Evolutionary conservation across 768 basidiomycete species (phyloP).

Genomic region (Scleroderma bovista): DNA sequence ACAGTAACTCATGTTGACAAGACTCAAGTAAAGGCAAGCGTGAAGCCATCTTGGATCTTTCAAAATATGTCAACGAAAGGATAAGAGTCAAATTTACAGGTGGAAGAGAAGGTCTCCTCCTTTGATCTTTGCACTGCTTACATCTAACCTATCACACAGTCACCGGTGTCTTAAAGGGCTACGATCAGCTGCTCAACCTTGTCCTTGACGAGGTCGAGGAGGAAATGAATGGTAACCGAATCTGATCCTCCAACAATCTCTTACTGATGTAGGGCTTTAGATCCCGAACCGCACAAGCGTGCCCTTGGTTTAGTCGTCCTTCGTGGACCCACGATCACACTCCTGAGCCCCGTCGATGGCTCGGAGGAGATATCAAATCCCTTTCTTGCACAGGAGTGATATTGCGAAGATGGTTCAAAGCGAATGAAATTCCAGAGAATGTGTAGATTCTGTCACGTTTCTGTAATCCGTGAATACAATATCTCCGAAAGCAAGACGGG

Average conservation of each 20-base stretch:
- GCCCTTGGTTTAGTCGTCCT: constrained; percentile 82
- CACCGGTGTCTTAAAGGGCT: constrained; percentile 89
- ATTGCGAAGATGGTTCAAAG: background rate
- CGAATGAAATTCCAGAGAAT: background rate
- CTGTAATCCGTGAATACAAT: constrained; percentile 16
- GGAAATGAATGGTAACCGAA: constrained; percentile 54
- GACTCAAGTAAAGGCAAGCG: constrained; percentile 47
- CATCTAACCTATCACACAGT: constrained; percentile 43
- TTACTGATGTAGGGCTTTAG: constrained; percentile 30
- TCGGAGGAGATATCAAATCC: constrained; percentile 93
- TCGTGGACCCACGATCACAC: constrained; percentile 89
- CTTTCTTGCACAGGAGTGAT: constrained; percentile 65
- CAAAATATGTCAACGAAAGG: constrained; percentile 88
- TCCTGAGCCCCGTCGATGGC: constrained; percentile 92
- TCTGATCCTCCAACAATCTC: constrained; percentile 6
- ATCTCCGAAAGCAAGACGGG: constrained; percentile 6
- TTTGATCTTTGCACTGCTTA: background rate
- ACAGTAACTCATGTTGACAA: constrained; percentile 22
- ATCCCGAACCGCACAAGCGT: constrained; percentile 59
- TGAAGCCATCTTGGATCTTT: constrained; percentile 92
- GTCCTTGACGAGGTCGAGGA: constrained; percentile 96
- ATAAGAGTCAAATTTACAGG: constrained; percentile 98
- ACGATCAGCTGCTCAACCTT: constrained; percentile 92
- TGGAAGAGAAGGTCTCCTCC: constrained; percentile 76
- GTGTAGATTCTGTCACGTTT: constrained; percentile 8